A percentile compares a stretch with the other conserved stretches of the same genome.
Conservation (phyloP, 345 rosid genomes). For the Pugionium dolabratum region DNA sequence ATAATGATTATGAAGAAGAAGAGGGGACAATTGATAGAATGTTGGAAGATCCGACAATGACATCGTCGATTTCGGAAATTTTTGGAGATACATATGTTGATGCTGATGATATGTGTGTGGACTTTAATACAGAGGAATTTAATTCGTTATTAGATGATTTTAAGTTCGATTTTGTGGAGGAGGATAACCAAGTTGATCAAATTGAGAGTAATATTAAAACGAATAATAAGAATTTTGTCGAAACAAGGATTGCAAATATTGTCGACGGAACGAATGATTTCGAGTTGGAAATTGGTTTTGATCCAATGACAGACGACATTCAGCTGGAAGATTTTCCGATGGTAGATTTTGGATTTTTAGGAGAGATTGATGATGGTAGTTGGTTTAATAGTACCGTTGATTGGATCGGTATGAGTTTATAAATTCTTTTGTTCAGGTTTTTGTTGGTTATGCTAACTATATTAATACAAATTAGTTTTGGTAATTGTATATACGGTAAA, state of each 20-base stretch:
- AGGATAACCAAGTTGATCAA: neutral
- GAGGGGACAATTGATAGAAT: constrained; percentile 19
- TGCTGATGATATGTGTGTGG: neutral
- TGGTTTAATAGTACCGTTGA: neutral
- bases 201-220: neutral
- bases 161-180: neutral
- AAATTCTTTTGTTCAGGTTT: neutral
- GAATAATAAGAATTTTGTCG: neutral
- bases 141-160: neutral
- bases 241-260: neutral
- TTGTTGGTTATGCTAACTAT: neutral
- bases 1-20: constrained; percentile 6
- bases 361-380: neutral
- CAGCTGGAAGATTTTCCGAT: neutral
- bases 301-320: neutral
- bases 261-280: neutral
- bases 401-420: neutral
- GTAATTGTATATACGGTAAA: too few relatives aligned
- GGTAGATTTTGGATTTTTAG: constrained; percentile 12
- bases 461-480: neutral
- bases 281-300: neutral
- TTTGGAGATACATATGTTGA: neutral
- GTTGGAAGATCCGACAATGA: constrained; percentile 27
- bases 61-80: constrained; percentile 22
- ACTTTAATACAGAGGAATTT: neutral